Conservation (phyloP, 1,284 basidiomycete genomes). For the Pascua guehoae region DNA sequence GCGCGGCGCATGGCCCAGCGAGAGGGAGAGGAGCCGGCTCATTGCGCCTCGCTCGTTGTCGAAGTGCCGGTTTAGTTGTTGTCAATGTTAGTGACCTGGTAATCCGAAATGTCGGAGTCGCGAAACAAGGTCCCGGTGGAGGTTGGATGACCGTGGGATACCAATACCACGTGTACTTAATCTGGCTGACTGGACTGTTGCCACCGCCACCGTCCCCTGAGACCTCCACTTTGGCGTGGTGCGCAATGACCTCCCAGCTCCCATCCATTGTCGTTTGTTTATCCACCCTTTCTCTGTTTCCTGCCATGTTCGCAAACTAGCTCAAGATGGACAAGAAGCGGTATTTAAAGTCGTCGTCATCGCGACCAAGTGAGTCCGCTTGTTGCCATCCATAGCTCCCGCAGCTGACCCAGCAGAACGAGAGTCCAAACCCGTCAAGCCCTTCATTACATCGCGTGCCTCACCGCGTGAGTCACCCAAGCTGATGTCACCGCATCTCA, state of each 20-base stretch:
- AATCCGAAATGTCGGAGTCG: too few relatives aligned
- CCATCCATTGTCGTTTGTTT: too few relatives aligned
- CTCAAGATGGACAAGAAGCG: not conserved
- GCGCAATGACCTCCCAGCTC: too few relatives aligned
- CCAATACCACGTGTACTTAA: too few relatives aligned
- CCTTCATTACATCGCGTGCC: slow-evolving; percentile 1
- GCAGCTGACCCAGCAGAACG: not conserved
- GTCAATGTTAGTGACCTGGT: too few relatives aligned
- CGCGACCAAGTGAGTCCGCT: not conserved
- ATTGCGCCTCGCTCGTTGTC: not conserved
- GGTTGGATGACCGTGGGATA: too few relatives aligned
- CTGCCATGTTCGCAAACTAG: not conserved
- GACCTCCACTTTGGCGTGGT: too few relatives aligned
- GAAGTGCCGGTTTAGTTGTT: too few relatives aligned
- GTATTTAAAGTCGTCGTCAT: not conserved
- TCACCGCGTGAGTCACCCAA: slow-evolving; percentile 6
- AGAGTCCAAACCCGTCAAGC: not conserved
- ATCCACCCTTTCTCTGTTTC: too few relatives aligned
- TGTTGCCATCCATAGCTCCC: not conserved
- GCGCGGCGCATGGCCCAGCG: not conserved
- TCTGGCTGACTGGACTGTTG: too few relatives aligned
- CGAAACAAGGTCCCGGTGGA: too few relatives aligned
- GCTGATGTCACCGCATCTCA: not conserved
- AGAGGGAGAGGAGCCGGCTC: slow-evolving; percentile 10
- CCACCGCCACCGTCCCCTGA: too few relatives aligned